These are phyloP conservation scores for Aotearoamyces nothofagi DNA, from an alignment of 2,329 filamentous ascomycete genomes.

Conservation along the genomic window DNA sequence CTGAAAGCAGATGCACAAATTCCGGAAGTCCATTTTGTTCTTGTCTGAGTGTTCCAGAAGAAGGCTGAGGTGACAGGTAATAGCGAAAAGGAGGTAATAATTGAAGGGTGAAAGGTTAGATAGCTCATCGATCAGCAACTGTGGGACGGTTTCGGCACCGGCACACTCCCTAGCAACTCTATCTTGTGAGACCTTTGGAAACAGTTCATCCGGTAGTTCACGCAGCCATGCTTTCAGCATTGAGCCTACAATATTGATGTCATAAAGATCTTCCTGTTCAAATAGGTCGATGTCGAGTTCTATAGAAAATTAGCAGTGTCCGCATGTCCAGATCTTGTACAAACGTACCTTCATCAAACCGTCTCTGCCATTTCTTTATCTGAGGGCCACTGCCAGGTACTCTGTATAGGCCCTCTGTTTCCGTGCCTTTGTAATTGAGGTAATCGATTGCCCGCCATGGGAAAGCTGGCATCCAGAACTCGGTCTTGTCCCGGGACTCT, in stretches of 20 bases:
- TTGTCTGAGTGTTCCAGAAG: conserved; percentile 83
- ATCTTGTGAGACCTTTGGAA: conserved; percentile 72
- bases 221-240: conserved; percentile 95
- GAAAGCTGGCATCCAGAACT: conserved; percentile 97
- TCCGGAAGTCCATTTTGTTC: conserved; percentile 97
- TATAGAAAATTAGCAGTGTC: too few relatives aligned
- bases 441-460: conserved; percentile 96
- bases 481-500: conserved; percentile 83
- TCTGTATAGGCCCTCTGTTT: conserved; percentile 85
- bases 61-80: conserved; percentile 88
- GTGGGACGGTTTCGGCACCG: conserved; percentile 65
- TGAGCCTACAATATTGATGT: conserved; percentile 92
- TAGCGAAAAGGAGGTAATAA: conserved; percentile 94
- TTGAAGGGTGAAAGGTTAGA: conserved; percentile 93
- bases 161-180: conserved; percentile 67
- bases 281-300: conserved; percentile 86
- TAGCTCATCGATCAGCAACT: conserved; percentile 77
- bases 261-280: conserved; percentile 73
- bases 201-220: conserved; percentile 85
- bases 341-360: conserved; percentile 64
- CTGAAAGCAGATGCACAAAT: conserved; percentile 92
- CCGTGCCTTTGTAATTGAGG: conserved; percentile 84
- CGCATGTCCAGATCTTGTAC: too few relatives aligned
- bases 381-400: conserved; percentile 82
- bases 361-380: conserved; percentile 85